These are phyloP conservation scores for Fragaria vesca DNA, from an alignment of 306 rosid genomes.

Conservation along the genomic window DNA sequence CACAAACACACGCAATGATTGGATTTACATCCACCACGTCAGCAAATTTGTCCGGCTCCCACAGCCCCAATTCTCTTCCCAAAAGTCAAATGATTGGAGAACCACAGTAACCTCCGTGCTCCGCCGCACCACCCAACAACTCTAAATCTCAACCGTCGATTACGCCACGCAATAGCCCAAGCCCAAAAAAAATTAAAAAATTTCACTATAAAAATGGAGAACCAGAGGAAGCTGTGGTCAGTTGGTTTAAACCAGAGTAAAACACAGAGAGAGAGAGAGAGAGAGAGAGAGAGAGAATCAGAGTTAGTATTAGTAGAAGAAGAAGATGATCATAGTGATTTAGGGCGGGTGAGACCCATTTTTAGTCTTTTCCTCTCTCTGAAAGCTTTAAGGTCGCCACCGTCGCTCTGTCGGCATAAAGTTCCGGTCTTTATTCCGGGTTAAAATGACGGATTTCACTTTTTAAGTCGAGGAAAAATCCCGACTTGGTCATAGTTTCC, in stretches of 20 bases:
- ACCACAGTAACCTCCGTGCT: constrained; percentile 17
- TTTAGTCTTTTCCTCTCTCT: neutral
- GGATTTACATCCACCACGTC: constrained; percentile 32
- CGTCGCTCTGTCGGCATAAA: neutral
- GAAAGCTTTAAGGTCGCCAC: neutral
- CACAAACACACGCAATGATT: constrained; percentile 34
- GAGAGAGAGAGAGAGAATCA: constrained; percentile 9
- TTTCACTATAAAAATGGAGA: constrained; percentile 26
- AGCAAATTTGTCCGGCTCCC: constrained; percentile 34
- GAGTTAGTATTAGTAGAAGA: constrained; percentile 17
- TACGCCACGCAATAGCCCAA: neutral
- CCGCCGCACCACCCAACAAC: constrained; percentile 23
- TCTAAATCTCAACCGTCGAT: constrained; percentile 26
- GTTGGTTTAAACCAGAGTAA: constrained; percentile 8
- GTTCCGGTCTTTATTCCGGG: constrained; percentile 25
- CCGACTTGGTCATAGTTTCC: constrained; percentile 37
- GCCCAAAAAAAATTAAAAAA: neutral
- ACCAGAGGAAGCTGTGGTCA: constrained; percentile 4
- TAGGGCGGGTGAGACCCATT: neutral
- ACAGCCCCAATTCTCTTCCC: constrained; percentile 4
- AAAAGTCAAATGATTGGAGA: constrained; percentile 1
- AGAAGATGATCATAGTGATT: neutral
- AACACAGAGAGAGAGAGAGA: neutral
- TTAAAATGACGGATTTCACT: constrained; percentile 17
- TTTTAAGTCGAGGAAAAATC: constrained; percentile 22